These are phyloP conservation scores for Candida sp. DNA, from an alignment of 1,139 yeast species.

Conservation along the genomic window DNA sequence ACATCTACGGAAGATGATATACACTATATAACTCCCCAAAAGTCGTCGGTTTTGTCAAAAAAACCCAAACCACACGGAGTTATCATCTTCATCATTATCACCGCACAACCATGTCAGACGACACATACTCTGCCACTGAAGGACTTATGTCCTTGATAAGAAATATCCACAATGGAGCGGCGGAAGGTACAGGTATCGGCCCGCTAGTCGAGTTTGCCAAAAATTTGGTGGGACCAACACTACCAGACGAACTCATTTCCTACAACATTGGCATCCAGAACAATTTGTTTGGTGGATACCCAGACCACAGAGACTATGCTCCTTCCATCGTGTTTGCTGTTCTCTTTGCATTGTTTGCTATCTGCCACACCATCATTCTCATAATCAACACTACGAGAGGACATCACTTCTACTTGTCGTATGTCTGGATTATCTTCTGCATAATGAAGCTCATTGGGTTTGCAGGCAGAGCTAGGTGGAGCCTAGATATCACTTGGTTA, in stretches of 20 bases:
- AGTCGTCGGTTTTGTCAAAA: not conserved
- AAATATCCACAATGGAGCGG: slow-evolving; percentile 20
- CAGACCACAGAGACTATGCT: slow-evolving; percentile 28
- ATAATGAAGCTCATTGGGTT: slow-evolving; percentile 35
- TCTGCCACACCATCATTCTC: slow-evolving; percentile 32
- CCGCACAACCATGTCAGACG: slow-evolving; percentile 4
- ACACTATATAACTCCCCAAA: no score
- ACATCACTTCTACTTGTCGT: slow-evolving; percentile 38
- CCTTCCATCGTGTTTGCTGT: slow-evolving; percentile 37
- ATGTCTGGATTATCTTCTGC: slow-evolving; percentile 36
- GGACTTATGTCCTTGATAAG: slow-evolving; percentile 21
- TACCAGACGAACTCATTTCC: slow-evolving; percentile 24
- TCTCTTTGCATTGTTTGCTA: slow-evolving; percentile 27
- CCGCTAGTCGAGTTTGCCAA: slow-evolving; percentile 21
- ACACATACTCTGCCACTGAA: slow-evolving; percentile 21
- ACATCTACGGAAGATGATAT: no score
- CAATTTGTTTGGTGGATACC: slow-evolving; percentile 42
- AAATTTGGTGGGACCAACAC: slow-evolving; percentile 24
- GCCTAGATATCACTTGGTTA: slow-evolving; percentile 24
- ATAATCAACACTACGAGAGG: slow-evolving; percentile 35
- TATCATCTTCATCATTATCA: no score
- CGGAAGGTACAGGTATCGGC: slow-evolving; percentile 27
- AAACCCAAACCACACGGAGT: not conserved
- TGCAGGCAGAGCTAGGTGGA: slow-evolving; percentile 34
- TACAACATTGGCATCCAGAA: slow-evolving; percentile 23